Percentiles rank a stretch among this genome's conserved stretches.
phyloP scores from a whole-genome alignment of 2,329 filamentous ascomycete genomes.

The Apiospora pterosperma region DNA sequence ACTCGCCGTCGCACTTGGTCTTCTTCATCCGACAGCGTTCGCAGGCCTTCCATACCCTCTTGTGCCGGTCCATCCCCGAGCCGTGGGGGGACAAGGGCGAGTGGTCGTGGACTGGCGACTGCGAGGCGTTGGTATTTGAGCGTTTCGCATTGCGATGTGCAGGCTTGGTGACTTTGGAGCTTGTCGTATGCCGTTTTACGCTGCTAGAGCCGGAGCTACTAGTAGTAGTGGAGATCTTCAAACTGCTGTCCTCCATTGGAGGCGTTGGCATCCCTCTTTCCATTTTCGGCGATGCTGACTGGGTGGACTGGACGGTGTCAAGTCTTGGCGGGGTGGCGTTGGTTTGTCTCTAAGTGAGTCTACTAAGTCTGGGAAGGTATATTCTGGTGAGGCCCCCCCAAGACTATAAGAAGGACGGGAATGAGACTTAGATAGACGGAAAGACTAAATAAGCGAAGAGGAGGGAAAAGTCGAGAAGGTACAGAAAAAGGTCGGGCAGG shows the following conservation, averaged over 20 bases:
- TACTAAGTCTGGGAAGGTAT: neutral
- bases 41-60: conserved; percentile 65
- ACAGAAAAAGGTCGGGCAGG: neutral
- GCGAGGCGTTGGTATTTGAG: conserved; percentile 36
- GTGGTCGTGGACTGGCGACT: conserved; percentile 34
- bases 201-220: neutral
- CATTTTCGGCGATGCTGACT: conserved; percentile 35
- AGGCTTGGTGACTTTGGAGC: conserved; percentile 46
- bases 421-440: neutral
- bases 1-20: conserved; percentile 66
- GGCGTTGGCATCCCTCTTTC: conserved; percentile 50
- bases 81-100: conserved; percentile 35
- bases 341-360: neutral
- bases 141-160: conserved; percentile 50
- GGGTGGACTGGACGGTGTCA: neutral
- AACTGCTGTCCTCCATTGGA: conserved; percentile 37
- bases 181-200: conserved; percentile 8
- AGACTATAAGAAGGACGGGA: neutral
- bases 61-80: conserved; percentile 50
- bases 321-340: neutral
- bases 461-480: neutral
- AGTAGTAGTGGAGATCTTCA: conserved; percentile 18
- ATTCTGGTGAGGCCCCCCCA: neutral
- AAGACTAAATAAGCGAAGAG: conserved; percentile 10
- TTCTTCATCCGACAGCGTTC: conserved; percentile 68